Base-by-base conservation (phyloP, 176 grass and related monocot genomes). In the Eremochloa ophiuroides region DNA sequence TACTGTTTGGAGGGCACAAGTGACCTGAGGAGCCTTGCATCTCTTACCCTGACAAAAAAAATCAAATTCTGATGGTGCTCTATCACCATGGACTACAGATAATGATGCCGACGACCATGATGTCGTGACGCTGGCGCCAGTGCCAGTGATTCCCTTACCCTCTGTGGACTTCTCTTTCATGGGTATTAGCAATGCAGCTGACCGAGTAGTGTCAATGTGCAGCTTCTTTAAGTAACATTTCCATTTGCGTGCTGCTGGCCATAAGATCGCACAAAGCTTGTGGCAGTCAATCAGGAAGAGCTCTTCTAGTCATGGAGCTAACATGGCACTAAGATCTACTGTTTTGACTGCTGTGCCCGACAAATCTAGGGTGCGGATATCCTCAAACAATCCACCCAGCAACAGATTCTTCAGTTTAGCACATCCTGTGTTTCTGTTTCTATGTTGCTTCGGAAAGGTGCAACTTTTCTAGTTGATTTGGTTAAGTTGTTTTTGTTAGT, bases 241-340 rank as follows among this genome's bases (percentile, higher is more conserved):
- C 10, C 0, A 26, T 1, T 4, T 0, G 0, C 4, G 0, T 72
- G 48, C 0, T 7, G 1, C 0, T 40, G 81, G 81, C 81, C 81
- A 83, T 6, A 75, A 2, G 20, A 83, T 83, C 63, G 55, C 80
- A 73, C 22, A 14, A 7, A 82, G 69, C 69, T 82, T 43, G 11
- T 46, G 10, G 0, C 69, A 74, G 5, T 15, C 59, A 8, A 66
- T 6, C 10, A 83, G 33, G 22, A 37, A 22, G 0, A 83, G 43
- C 7, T 15, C 22, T 17, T 20, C 51, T 15, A 83, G 60, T n/a
- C n/a, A n/a, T n/a, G n/a, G 0, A 5, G 22, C 29, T 26, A 10
- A 8, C 6, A 29, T 1, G 12, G 44, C 1, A 2, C 10, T 13
- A 0, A 83, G 70, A 56, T 83, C 71, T 0, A 83, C 43, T 2